phyloP scores from a whole-genome alignment of 2,329 filamentous ascomycete species.

The Trichophyton benhamiae region DNA sequence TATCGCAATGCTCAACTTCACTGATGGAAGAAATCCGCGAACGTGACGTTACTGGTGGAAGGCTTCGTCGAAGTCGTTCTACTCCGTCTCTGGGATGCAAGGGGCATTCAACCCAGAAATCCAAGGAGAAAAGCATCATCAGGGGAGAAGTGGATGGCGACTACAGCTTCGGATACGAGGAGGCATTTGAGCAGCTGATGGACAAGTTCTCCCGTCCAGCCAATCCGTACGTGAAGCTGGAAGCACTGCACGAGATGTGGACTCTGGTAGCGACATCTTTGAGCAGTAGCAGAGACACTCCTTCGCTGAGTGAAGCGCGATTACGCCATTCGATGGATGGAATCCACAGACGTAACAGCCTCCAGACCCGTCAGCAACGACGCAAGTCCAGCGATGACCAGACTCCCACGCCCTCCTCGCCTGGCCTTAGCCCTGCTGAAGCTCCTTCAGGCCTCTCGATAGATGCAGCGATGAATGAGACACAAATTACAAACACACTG shows the following conservation, averaged over 20 bases:
- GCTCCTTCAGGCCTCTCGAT: conserved; percentile 24
- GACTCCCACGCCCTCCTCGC: conserved; percentile 11
- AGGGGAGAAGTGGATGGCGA: background rate
- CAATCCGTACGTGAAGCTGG: conserved; percentile 76
- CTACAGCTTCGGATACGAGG: conserved; percentile 58
- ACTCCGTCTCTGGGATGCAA: conserved; percentile 9
- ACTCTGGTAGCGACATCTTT: conserved; percentile 68
- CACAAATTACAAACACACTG: conserved; percentile 51
- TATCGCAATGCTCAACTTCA: conserved; percentile 20
- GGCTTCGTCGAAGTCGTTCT: conserved; percentile 25
- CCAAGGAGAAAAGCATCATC: background rate
- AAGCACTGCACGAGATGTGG: conserved; percentile 70
- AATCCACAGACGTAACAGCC: conserved; percentile 10
- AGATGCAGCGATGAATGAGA: conserved; percentile 46
- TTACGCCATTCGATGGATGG: conserved; percentile 28
- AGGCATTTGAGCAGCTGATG: conserved; percentile 66
- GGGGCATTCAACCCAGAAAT: background rate
- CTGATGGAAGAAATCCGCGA: background rate
- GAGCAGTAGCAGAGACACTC: conserved; percentile 13
- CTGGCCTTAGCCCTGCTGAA: conserved; percentile 13
- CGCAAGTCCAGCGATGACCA: conserved; percentile 4
- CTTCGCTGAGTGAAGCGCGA: conserved; percentile 6
- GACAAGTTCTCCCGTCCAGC: conserved; percentile 80
- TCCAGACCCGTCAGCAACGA: conserved; percentile 10
- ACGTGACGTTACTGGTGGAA: background rate